Base-by-base conservation (phyloP, 1,139 yeast genomes). In the Blastobotrys buckinghamii region DNA sequence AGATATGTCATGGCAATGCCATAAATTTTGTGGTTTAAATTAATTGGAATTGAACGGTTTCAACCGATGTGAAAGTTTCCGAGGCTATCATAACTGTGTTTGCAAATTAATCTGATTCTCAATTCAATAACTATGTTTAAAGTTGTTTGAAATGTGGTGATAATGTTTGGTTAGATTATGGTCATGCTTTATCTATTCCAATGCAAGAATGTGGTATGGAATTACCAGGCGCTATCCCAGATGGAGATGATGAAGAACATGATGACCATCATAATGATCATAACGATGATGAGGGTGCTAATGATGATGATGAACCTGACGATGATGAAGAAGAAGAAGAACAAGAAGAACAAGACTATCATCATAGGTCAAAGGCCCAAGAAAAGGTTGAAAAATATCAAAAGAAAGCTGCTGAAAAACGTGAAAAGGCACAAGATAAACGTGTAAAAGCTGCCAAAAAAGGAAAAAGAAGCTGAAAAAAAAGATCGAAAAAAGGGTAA, bases 1-100 rank as follows among this genome's bases (percentile, higher is more conserved):
- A 16, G 20, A 17, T 17, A 38, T 29, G 33, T 42, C 47, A 17
- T 44, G 47, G 39, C 47, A 44, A 29, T 44, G 47, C 33, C 42
- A 44, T 22, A 39, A 29, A 13, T 34, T 29, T 19, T 44, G 47
- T 24, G 39, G 39, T 22, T 37, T n/a, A n/a, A n/a, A n/a, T n/a
- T n/a, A n/a, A n/a, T n/a, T 30, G 42, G 47, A 42, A 2, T 24
- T 44, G 30, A 16, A 39, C 7, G 39, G 39, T n/a, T 38, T 24
- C 37, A 27, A 44, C 42, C 32, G 34, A 30, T 44, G 42, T 24
- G 27, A 26, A 27, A 27, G 40, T 8, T 20, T 27, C 17, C 29
- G 29, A 15, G 13, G 17, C 27, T 37, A 17, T n/a, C 22, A 12
- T n/a, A 16, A 37, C 10, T 37, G 40, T 26, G 26, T 20, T 15